Evolutionary conservation across 371 early-diverging fungal species (phyloP).

Genomic region (Dipsacomyces acuminosporus): DNA sequence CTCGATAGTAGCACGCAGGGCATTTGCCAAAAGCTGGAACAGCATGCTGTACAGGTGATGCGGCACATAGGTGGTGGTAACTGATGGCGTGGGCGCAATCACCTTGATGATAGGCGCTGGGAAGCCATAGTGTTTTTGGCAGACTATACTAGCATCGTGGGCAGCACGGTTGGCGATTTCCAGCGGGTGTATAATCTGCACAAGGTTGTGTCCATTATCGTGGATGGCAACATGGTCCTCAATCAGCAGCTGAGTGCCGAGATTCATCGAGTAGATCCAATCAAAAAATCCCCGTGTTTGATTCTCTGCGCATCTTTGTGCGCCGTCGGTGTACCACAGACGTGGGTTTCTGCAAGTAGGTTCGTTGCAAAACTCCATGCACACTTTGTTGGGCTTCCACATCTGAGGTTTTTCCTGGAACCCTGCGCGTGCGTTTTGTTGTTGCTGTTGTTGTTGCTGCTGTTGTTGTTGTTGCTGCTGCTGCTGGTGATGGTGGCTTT

Average conservation of each 20-base stretch:
- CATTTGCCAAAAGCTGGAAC: slow-evolving; percentile 59
- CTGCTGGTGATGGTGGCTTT: too few species aligned
- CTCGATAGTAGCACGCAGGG: slow-evolving; percentile 55
- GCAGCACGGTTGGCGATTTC: slow-evolving; percentile 60
- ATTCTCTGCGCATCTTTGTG: slow-evolving; percentile 42
- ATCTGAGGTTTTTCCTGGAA: slow-evolving; percentile 13
- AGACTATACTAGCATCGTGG: slow-evolving; percentile 55
- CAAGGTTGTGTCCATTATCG: slow-evolving; percentile 53
- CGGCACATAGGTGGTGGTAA: slow-evolving; percentile 58
- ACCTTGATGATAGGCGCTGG: slow-evolving; percentile 51
- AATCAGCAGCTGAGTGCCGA: slow-evolving; percentile 59
- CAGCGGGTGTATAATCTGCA: slow-evolving; percentile 57
- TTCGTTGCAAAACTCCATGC: slow-evolving; percentile 38
- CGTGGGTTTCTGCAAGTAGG: slow-evolving; percentile 36
- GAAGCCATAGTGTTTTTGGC: slow-evolving; percentile 51
- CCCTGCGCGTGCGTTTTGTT: background rate
- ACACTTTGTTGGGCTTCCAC: slow-evolving; percentile 34
- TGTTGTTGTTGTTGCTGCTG: background rate
- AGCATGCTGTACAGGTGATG: slow-evolving; percentile 62
- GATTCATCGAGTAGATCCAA: slow-evolving; percentile 53
- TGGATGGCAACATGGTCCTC: slow-evolving; percentile 63
- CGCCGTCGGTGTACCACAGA: slow-evolving; percentile 33
- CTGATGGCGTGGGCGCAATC: slow-evolving; percentile 50
- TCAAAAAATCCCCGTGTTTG: slow-evolving; percentile 48
- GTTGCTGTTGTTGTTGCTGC: background rate